Base-by-base conservation (phyloP, 163 green algal genomes). In the Chlamydomonas reinhardtii region DNA sequence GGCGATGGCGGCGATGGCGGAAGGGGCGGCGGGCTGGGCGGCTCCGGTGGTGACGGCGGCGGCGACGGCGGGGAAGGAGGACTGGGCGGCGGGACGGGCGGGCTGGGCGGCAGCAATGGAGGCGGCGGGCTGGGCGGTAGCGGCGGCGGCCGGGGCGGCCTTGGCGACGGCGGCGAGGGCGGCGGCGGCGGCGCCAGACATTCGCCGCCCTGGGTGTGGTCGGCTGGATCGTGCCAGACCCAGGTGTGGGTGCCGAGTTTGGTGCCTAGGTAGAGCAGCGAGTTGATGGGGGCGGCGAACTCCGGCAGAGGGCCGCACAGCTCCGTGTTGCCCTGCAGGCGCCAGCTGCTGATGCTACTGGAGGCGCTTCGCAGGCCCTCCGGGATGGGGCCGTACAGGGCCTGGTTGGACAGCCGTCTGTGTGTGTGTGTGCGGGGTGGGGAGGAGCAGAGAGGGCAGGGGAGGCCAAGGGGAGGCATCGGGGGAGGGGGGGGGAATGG, bases 381-480 rank as follows among this genome's bases (percentile, higher is more conserved):
- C 0, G 74, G 74, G 8, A 81, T 70, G 20, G 31, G 11, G 11
- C 74, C 74, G 1, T 29, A 0, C 2, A 81, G 31, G 54, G 71
- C 54, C 22, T 81, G 74, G 32, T 81, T 39, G 32, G 52, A 31
- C 17, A 81, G 74, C 2, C 74, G 74, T 20, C 74, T 81, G 48
- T 29, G 43, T 37, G 8, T 48, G 39, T 48, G 39, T 5, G 39
- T 5, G 39, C 39, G 39, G 39, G 39, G 39, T 48, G 5, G 8
- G 39, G 39, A 48, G 8, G 39, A 48, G 5, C 8, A 48, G 8
- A 48, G 39, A 48, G 8, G 39, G 39, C 5, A 8, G 48, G 48
- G 48, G 5, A 16, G 43, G 43, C 43, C 43, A 11, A 54, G 43
- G 43, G 8, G 11, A 54, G 43, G n/a, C n/a, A n/a, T n/a, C n/a